Evolutionary conservation across 305 asterid species (phyloP), one percentile per base, ranked within the genome.

Genomic region (Coffea humblotiana): DNA sequence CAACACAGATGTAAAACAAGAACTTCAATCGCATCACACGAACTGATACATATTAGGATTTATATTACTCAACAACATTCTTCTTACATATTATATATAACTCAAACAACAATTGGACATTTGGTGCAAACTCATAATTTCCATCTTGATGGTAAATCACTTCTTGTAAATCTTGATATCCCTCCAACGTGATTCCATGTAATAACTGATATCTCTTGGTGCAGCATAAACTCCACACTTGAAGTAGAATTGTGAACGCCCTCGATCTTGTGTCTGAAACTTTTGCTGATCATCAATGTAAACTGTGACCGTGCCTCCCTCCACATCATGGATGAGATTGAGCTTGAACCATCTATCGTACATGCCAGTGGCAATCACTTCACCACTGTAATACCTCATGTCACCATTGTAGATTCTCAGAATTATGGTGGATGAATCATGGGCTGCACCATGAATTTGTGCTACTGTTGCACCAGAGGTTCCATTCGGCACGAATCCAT

Each of bases 161-260:
- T 79, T 86, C 80, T 79, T 78, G 79, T 76, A 77, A 56, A 87
- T 84, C 51, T 84, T 84, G 51, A 84, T 87, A 40, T 84, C 79
- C 75, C 76, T 83, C 86, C 87, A 84, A n/a, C 85, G 83, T 29
- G 87, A 83, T 80, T 87, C 90, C 87, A 84, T 84, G 72, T 84
- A 81, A 56, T 87, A 75, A 75, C 88, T 87, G 49, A 81, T 78
- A 29, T 77, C 76, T n/a, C 54, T 71, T 14, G 83, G 82, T 8
- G 88, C 86, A 69, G 77, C 90, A 74, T 87, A 84, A 25, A 82
- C 88, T 64, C 90, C 88, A 81, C 90, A 87, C 76, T 87, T 87
- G 81, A 87, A 87, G 80, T 81, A 49, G 56, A 84, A 77, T 32
- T 84, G 85, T 13, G 88, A 83, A 35, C 84, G 84, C 49, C 90